Conservation (phyloP, 768 basidiomycete genomes). For the Pisolithus microcarpus region DNA sequence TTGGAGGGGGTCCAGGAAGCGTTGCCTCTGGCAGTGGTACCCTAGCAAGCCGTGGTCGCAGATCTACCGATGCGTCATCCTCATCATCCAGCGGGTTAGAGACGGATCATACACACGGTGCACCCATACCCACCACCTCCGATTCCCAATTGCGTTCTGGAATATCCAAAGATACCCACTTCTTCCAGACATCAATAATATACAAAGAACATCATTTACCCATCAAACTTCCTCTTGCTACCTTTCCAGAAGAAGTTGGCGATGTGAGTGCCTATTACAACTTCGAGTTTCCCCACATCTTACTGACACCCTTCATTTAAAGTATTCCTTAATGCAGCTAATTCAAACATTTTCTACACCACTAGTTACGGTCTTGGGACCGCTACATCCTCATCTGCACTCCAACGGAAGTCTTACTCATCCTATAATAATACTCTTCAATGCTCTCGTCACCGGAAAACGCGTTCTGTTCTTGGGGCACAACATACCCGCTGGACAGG, state of each 20-base stretch:
- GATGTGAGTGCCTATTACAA: conserved; percentile 55
- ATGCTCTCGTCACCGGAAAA: conserved; percentile 90
- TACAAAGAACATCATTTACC: conserved; percentile 83
- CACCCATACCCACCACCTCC: conserved; percentile 35
- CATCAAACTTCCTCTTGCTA: conserved; percentile 83
- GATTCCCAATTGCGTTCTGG: conserved; percentile 44
- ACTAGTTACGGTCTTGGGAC: conserved; percentile 56
- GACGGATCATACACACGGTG: conserved; percentile 35
- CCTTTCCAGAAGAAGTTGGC: conserved; percentile 92
- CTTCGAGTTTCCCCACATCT: not conserved
- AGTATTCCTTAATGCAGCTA: conserved; percentile 92
- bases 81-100: conserved; percentile 51
- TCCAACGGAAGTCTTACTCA: conserved; percentile 87
- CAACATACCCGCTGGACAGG: conserved; percentile 80
- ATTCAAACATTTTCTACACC: conserved; percentile 73
- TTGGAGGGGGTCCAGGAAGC: conserved; percentile 42
- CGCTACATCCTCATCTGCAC: conserved; percentile 87
- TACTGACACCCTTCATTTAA: conserved; percentile 10
- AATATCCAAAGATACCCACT: conserved; percentile 83
- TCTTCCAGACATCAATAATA: conserved; percentile 77
- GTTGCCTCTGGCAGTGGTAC: conserved; percentile 37
- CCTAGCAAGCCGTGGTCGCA: conserved; percentile 43
- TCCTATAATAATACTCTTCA: conserved; percentile 92
- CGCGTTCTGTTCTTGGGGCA: conserved; percentile 95
- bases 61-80: conserved; percentile 70